phyloP scores from a whole-genome alignment of 768 basidiomycete genomes.

The Russula foetens region DNA sequence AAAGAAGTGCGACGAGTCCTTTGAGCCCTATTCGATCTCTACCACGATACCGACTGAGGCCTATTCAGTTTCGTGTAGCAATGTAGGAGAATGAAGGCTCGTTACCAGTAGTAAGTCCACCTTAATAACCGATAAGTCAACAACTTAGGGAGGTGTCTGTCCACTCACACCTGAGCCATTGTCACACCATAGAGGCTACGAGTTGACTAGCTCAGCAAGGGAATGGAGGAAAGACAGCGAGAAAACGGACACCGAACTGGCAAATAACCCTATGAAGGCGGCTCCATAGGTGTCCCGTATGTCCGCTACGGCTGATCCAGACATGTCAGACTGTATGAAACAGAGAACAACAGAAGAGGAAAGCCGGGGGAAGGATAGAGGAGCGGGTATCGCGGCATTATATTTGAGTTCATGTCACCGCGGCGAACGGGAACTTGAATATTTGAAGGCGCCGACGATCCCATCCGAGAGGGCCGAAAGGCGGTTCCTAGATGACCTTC shows the following conservation, averaged over 20 bases:
- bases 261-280: neutral
- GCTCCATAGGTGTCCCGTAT: neutral
- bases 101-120: too few relatives aligned
- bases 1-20: neutral
- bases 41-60: neutral
- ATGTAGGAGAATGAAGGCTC: neutral
- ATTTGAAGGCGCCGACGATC: too few relatives aligned
- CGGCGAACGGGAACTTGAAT: too few relatives aligned
- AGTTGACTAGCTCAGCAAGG: neutral
- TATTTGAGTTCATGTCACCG: too few relatives aligned
- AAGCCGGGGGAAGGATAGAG: too few relatives aligned
- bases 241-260: neutral
- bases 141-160: too few relatives aligned
- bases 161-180: neutral
- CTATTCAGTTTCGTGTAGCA: neutral
- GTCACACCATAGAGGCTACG: neutral
- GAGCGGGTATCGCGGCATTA: too few relatives aligned
- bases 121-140: too few relatives aligned
- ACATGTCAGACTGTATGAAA: too few relatives aligned
- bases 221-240: neutral
- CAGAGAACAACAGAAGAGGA: too few relatives aligned
- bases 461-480: too few relatives aligned
- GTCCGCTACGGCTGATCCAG: neutral
- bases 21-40: neutral
- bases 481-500: too few relatives aligned